phyloP scores from a whole-genome alignment of 352 stramenopile genomes.

The Phytophthora kernoviae region DNA sequence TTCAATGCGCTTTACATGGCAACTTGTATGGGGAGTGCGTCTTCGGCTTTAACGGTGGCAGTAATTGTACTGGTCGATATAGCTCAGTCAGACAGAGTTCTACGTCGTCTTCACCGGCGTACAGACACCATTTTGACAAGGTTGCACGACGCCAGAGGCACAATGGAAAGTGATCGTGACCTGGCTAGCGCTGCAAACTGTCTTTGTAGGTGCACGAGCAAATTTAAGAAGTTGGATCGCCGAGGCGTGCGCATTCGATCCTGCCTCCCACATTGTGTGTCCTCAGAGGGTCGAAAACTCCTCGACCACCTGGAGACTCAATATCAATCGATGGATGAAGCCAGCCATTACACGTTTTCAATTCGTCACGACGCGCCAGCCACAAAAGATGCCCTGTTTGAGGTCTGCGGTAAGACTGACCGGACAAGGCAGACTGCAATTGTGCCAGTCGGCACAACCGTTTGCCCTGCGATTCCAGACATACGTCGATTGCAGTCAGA shows the following conservation, averaged over 20 bases:
- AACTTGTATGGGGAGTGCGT: conserved; percentile 10
- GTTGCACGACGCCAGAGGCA: neutral
- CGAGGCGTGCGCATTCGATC: conserved; percentile 16
- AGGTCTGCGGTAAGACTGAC: too few relatives aligned
- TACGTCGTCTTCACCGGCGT: conserved; percentile 20
- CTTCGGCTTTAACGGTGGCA: conserved; percentile 13
- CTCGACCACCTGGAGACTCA: conserved; percentile 11
- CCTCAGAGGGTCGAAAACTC: neutral
- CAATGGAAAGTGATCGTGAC: neutral
- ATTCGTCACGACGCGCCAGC: neutral
- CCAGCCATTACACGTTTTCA: neutral
- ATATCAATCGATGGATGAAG: neutral
- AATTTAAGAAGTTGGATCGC: conserved; percentile 9
- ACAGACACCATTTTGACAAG: conserved; percentile 6
- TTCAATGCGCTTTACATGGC: conserved; percentile 26
- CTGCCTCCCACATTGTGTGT: conserved; percentile 8
- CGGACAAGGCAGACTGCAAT: too few relatives aligned
- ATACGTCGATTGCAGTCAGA: neutral
- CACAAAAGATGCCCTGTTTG: too few relatives aligned
- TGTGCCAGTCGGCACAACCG: too few relatives aligned
- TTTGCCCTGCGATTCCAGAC: too few relatives aligned
- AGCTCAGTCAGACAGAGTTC: conserved; percentile 4
- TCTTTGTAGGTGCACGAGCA: conserved; percentile 5
- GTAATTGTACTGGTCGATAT: conserved; percentile 34
- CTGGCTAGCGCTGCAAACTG: conserved; percentile 3